These are phyloP conservation scores for Apiospora kogelbergensis DNA, from an alignment of 2,329 filamentous ascomycete genomes.

Conservation along the genomic window DNA sequence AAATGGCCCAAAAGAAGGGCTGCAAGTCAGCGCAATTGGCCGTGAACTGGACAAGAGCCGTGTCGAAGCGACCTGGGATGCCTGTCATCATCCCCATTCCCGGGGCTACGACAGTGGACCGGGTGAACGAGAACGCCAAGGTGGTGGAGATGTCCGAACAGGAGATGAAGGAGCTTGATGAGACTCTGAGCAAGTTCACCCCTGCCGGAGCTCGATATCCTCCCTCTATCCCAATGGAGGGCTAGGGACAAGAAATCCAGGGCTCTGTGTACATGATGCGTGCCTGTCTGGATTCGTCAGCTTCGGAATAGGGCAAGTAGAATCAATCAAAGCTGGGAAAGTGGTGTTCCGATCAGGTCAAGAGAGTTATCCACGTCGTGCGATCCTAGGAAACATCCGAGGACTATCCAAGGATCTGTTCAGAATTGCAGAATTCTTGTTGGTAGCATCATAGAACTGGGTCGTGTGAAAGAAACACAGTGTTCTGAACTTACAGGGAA, in stretches of 20 bases:
- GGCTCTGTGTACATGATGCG: background rate
- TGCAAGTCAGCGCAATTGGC: constrained; percentile 65
- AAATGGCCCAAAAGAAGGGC: constrained; percentile 58
- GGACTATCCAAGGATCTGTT: constrained; percentile 22
- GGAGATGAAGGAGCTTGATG: constrained; percentile 52
- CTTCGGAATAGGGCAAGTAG: background rate
- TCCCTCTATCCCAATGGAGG: background rate
- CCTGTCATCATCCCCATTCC: constrained; percentile 65
- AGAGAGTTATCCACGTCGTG: constrained; percentile 30
- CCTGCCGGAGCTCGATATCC: constrained; percentile 51
- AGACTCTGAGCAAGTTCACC: constrained; percentile 47
- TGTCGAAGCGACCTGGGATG: constrained; percentile 52
- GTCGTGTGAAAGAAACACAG: background rate
- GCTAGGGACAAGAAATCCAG: background rate
- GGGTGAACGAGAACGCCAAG: constrained; percentile 61
- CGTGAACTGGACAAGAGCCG: constrained; percentile 59
- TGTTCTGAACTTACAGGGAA: background rate
- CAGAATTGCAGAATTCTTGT: constrained; percentile 39
- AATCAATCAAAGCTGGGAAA: background rate
- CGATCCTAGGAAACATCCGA: constrained; percentile 15
- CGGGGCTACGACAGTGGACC: constrained; percentile 55
- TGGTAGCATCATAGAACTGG: constrained; percentile 27
- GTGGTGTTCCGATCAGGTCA: constrained; percentile 26
- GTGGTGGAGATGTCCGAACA: constrained; percentile 47
- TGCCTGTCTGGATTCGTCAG: background rate